A percentile compares a stretch with the other conserved stretches of the same genome.
These are phyloP conservation scores for Polychaeton citri DNA, from an alignment of 2,329 filamentous ascomycete species.

Conservation along the genomic window DNA sequence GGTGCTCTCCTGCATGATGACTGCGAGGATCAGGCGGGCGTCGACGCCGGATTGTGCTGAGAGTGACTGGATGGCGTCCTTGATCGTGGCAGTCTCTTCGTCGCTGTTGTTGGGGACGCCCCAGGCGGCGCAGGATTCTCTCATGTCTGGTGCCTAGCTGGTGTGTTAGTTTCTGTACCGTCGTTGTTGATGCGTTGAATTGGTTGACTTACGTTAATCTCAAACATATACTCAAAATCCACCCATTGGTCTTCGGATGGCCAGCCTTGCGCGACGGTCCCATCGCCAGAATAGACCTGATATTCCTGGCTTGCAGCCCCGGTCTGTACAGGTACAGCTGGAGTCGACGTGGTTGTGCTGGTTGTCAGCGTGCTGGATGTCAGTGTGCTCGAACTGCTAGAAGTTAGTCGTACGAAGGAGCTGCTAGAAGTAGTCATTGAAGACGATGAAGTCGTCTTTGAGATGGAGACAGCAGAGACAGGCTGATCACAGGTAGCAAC, in stretches of 20 bases:
- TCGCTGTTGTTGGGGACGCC: constrained; percentile 24
- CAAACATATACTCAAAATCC: constrained; percentile 18
- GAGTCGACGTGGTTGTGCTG: background rate
- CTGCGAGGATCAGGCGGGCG: constrained; percentile 29
- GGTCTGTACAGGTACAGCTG: constrained; percentile 1
- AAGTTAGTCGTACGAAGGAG: background rate
- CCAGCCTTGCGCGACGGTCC: constrained; percentile 13
- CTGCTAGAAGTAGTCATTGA: background rate
- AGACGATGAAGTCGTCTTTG: too few relatives aligned
- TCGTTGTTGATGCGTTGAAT: constrained; percentile 16
- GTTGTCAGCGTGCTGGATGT: constrained; percentile 32
- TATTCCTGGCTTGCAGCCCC: constrained; percentile 4
- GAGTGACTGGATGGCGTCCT: constrained; percentile 23
- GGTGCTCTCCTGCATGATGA: constrained; percentile 34
- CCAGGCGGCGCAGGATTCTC: constrained; percentile 24
- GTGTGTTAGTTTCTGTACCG: too few relatives aligned
- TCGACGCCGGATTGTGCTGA: constrained; percentile 22
- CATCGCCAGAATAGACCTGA: constrained; percentile 14
- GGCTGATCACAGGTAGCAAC: constrained; percentile 9
- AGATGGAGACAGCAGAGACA: too few relatives aligned
- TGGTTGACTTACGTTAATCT: constrained; percentile 25
- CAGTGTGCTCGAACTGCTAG: background rate
- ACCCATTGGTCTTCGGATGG: constrained; percentile 12
- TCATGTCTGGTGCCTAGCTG: constrained; percentile 18
- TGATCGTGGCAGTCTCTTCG: constrained; percentile 25